Evolutionary conservation across 768 basidiomycete genomes (phyloP).

Genomic region (Podaxis mareebaensis): DNA sequence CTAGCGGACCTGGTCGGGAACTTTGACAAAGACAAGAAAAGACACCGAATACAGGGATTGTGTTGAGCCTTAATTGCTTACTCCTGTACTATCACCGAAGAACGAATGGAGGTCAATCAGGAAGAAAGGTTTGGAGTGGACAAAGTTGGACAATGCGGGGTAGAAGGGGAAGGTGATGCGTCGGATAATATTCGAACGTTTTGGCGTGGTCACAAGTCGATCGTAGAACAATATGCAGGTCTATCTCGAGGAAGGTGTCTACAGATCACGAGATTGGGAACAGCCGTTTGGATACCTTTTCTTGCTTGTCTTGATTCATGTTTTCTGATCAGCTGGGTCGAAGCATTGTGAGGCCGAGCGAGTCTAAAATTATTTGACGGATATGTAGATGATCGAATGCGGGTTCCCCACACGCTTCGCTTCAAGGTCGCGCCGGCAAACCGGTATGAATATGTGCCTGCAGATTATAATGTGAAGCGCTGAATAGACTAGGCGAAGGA

Average conservation of each 20-base stretch:
- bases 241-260: background rate
- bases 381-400: no score
- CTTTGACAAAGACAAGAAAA: background rate
- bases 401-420: background rate
- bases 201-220: background rate
- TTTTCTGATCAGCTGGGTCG: no score
- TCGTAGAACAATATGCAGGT: background rate
- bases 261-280: background rate
- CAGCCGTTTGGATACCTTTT: no score
- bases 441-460: background rate
- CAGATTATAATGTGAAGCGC: background rate
- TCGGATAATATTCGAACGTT: background rate
- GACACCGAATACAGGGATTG: background rate
- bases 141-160: conserved; percentile 4
- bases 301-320: no score
- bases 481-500: no score
- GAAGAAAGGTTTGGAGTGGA: background rate
- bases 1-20: background rate
- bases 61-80: background rate
- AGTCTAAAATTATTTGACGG: background rate
- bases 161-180: background rate
- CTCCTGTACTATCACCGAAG: background rate
- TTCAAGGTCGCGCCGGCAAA: background rate
- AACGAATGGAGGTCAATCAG: background rate
- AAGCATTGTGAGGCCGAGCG: background rate